Evolutionary conservation across 805 yeast genomes (phyloP).

Genomic region (Teunomyces cretensis): DNA sequence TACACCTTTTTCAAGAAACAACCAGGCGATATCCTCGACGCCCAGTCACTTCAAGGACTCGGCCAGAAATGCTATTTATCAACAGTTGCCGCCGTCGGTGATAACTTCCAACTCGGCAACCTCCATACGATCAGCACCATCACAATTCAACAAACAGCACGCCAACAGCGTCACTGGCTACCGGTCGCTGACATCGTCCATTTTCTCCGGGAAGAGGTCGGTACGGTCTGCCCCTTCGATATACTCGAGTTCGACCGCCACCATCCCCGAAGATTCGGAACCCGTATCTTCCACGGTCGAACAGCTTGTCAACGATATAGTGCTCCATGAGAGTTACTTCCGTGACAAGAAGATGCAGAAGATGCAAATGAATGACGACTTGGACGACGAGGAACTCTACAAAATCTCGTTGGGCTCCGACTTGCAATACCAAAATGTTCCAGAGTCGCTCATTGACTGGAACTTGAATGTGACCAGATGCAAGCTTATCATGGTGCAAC

Average conservation of each 20-base stretch:
- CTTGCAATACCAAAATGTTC: conserved; percentile 36
- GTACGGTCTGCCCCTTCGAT: conserved; percentile 45
- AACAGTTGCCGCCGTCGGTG: conserved; percentile 35
- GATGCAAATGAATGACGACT: conserved; percentile 13
- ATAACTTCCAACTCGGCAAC: conserved; percentile 24
- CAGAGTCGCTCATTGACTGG: conserved; percentile 51
- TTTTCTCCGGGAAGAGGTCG: conserved; percentile 38
- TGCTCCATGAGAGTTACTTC: conserved; percentile 34
- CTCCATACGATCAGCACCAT: conserved; percentile 42
- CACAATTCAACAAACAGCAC: conserved; percentile 21
- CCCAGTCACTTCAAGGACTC: conserved; percentile 42
- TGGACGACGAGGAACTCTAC: conserved; percentile 28
- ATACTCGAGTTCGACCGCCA: conserved; percentile 41
- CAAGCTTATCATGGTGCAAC: conserved; percentile 39
- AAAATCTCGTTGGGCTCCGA: conserved; percentile 43
- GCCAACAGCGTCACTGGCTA: conserved; percentile 18
- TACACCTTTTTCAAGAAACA: conserved; percentile 24
- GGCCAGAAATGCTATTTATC: conserved; percentile 45
- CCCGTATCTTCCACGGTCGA: conserved; percentile 43
- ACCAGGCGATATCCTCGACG: conserved; percentile 23
- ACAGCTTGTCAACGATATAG: conserved; percentile 43
- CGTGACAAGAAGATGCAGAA: conserved; percentile 12
- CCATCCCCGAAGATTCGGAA: conserved; percentile 46
- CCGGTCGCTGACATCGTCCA: conserved; percentile 36
- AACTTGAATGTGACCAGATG: conserved; percentile 51